Conservation (phyloP, 2,329 filamentous ascomycete species). For the Myriosclerotinia curreyana region DNA sequence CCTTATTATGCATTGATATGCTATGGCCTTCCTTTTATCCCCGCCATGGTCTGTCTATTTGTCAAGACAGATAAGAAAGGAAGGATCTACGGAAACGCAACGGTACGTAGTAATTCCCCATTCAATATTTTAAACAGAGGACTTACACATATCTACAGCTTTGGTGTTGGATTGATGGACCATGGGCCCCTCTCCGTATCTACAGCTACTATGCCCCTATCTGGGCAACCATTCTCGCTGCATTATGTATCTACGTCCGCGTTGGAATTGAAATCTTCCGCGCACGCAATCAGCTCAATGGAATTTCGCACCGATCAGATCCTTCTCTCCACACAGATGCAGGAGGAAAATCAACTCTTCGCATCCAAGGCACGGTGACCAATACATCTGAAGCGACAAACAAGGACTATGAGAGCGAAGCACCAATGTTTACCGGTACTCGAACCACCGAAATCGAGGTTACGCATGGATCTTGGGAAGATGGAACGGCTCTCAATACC, state of each 20-base stretch:
- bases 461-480: conserved; percentile 21
- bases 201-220: conserved; percentile 71
- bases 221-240: conserved; percentile 61
- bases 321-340: not conserved
- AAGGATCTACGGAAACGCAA: conserved; percentile 42
- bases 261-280: conserved; percentile 65
- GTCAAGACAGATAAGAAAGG: conserved; percentile 41
- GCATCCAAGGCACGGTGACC: not conserved
- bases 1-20: conserved; percentile 53
- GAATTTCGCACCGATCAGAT: conserved; percentile 17
- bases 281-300: conserved; percentile 46
- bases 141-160: conserved; percentile 59
- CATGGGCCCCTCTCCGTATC: conserved; percentile 70
- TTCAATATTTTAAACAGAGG: no score
- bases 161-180: conserved; percentile 74
- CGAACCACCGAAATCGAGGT: conserved; percentile 34
- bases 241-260: conserved; percentile 62
- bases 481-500: conserved; percentile 1
- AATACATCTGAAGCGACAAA: not conserved
- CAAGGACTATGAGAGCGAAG: not conserved
- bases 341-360: conserved; percentile 40
- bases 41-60: conserved; percentile 54
- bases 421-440: conserved; percentile 21
- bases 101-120: conserved; percentile 24
- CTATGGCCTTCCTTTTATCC: conserved; percentile 55